Evolutionary conservation across 495 filamentous ascomycete species (phyloP).

Genomic region (Parachaetomium inaequale): DNA sequence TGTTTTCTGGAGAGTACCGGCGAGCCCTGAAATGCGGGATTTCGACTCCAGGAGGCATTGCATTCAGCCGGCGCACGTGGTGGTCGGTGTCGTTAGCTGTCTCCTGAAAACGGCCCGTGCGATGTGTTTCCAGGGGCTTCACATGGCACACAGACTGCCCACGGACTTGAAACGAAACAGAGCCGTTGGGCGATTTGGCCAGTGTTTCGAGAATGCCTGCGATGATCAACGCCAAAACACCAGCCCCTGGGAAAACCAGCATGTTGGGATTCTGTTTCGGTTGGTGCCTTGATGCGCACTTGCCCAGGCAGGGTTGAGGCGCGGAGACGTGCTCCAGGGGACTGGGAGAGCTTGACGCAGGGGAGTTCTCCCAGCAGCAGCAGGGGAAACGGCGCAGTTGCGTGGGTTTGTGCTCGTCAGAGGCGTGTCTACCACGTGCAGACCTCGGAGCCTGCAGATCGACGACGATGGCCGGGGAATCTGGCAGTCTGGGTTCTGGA

Average conservation of each 20-base stretch:
- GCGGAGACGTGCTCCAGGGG: background rate
- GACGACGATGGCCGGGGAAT: background rate
- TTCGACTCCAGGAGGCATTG: background rate
- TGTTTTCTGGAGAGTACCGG: background rate
- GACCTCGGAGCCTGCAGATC: background rate
- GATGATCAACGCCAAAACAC: background rate
- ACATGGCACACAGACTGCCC: slow-evolving; percentile 7
- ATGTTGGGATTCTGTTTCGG: background rate
- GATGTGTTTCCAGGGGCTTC: slow-evolving; percentile 15
- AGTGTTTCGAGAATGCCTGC: slow-evolving; percentile 11
- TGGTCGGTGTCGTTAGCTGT: background rate
- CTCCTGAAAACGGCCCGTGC: slow-evolving; percentile 8
- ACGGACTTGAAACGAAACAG: slow-evolving; percentile 26
- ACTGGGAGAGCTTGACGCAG: background rate
- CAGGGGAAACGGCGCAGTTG: background rate
- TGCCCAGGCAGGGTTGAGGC: background rate
- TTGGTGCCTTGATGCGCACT: background rate
- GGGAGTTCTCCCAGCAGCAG: background rate
- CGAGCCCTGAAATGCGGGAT: background rate
- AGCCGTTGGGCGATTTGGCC: background rate
- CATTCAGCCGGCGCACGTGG: background rate
- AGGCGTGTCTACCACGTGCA: slow-evolving; percentile 3
- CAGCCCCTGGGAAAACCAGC: background rate
- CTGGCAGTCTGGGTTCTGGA: slow-evolving; percentile 6
- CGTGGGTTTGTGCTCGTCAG: background rate